A percentile compares a stretch with the other conserved stretches of the same genome.
Conservation (phyloP, 75 land plant species). For the Sequoia sempervirens region DNA sequence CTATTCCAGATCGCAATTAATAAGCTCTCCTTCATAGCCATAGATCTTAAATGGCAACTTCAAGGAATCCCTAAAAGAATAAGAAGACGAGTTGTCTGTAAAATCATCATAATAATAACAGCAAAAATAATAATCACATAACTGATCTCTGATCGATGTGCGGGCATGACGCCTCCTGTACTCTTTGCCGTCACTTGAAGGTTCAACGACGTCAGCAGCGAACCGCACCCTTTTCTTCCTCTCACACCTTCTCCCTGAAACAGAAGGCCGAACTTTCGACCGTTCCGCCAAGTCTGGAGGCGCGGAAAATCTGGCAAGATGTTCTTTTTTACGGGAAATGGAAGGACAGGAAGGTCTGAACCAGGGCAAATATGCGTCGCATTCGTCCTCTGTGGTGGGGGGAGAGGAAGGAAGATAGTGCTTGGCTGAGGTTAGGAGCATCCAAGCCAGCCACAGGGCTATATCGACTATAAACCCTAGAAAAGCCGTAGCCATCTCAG, state of each 20-base stretch:
- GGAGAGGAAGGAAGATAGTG: background rate
- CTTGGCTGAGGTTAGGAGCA: background rate
- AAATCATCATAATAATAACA: too few relatives aligned
- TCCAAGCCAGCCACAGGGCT: background rate
- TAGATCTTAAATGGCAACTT: too few relatives aligned
- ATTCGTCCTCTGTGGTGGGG: background rate
- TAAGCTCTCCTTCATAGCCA: too few relatives aligned
- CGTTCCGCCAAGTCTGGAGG: background rate
- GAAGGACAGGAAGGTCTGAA: background rate
- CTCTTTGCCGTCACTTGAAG: slow-evolving; percentile 17
- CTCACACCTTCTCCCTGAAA: background rate
- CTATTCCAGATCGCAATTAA: too few relatives aligned
- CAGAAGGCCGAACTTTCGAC: too few relatives aligned
- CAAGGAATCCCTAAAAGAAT: too few relatives aligned
- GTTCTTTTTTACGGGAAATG: background rate
- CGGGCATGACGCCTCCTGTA: slow-evolving; percentile 8
- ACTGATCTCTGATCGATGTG: too few relatives aligned
- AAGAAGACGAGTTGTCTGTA: too few relatives aligned
- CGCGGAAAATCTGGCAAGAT: background rate
- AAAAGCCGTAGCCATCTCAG: background rate
- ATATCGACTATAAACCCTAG: background rate
- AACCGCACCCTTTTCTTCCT: slow-evolving; percentile 44
- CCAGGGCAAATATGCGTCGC: background rate
- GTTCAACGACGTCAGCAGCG: slow-evolving; percentile 38
- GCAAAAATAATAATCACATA: too few relatives aligned